A percentile compares a stretch with the other conserved stretches of the same genome.
Conservation (phyloP, 2,329 filamentous ascomycete species). For the Penicillium sp. region DNA sequence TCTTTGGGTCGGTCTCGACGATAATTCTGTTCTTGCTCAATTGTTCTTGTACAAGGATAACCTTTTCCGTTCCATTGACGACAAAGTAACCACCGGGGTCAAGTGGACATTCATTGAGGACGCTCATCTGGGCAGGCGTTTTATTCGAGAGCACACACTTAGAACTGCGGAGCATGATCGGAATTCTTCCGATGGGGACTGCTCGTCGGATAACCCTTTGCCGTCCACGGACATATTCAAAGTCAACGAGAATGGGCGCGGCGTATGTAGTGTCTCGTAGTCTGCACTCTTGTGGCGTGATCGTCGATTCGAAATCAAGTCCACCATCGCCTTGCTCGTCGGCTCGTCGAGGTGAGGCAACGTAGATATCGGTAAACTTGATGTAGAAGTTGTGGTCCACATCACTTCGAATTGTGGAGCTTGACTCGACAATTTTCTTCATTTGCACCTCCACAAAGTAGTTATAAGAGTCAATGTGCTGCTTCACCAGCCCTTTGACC, state of each 20-base stretch:
- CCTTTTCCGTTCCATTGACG: slow-evolving; percentile 95
- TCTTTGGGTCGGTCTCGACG: slow-evolving; percentile 88
- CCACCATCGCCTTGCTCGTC: slow-evolving; percentile 63
- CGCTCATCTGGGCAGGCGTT: slow-evolving; percentile 81
- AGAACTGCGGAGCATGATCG: slow-evolving; percentile 94
- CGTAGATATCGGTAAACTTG: slow-evolving; percentile 86
- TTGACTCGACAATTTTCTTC: slow-evolving; percentile 93
- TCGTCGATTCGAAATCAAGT: slow-evolving; percentile 46
- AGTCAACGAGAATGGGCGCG: slow-evolving; percentile 88
- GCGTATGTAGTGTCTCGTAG: slow-evolving; percentile 97
- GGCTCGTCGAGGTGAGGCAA: slow-evolving; percentile 74
- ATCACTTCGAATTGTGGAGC: slow-evolving; percentile 84
- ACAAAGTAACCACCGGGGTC: slow-evolving; percentile 98
- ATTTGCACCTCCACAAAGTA: slow-evolving; percentile 96
- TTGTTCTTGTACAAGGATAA: slow-evolving; percentile 97
- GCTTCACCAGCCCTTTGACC: slow-evolving; percentile 93
- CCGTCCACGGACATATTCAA: slow-evolving; percentile 81
- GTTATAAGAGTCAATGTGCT: slow-evolving; percentile 98
- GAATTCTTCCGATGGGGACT: slow-evolving; percentile 83
- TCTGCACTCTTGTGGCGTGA: slow-evolving; percentile 95
- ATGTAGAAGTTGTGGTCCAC: slow-evolving; percentile 91
- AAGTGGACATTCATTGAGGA: slow-evolving; percentile 90
- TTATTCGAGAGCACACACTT: slow-evolving; percentile 85
- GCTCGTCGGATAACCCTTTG: slow-evolving; percentile 69
- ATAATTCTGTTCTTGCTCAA: slow-evolving; percentile 99